Base-by-base conservation (phyloP, 2,329 filamentous ascomycete genomes). In the Cordyceps tenuipes region DNA sequence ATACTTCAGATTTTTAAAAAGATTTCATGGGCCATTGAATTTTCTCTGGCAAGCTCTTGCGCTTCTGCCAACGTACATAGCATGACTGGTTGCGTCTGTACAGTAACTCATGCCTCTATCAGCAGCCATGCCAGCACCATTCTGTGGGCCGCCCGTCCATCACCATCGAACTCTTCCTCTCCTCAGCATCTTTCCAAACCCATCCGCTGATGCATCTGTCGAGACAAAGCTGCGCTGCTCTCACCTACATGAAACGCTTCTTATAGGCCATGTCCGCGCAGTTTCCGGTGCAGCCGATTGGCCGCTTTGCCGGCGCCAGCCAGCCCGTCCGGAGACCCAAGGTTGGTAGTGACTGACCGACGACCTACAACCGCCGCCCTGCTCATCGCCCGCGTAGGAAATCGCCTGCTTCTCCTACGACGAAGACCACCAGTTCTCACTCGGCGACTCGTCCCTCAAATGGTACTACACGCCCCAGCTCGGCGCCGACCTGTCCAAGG, bases 371-470 rank as follows among this genome's bases (percentile, higher is more conserved):
- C 57, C 48, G 47, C 41, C n/a, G 13, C 6, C n/a, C 31, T 17
- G 46, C 59, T 55, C 36, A 59, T 26, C 44, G 12, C 29, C 19
- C 19, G 10, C 34, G 56, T 6, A 47, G 87, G 94, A 99, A 77
- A 89, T 99, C 64, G 83, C 93, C 4, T 91, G 82, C 74, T 99
- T 97, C 75, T 97, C 93, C 9, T 97, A 94, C 73, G 90, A 97
- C 71, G 84, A 91, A 49, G 78, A 91, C 31, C 94, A 93, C 70
- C 73, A 83, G 58, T 91, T 91, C 68, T 86, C 79, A 53, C 82
- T 88, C 3, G 91, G 90, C 64, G 88, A 89, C 63, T 88, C 88
- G 3, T 93, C 90, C 1, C 71, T 99, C 64, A 85, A 86, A 65
- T 97, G 93, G 76, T 97, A 96, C 73, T 94, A 96, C 68, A 87